A percentile compares a stretch with the other conserved stretches of the same genome.
phyloP scores from a whole-genome alignment of 495 filamentous ascomycete genomes.

The Amphirosellinia nigrospora region DNA sequence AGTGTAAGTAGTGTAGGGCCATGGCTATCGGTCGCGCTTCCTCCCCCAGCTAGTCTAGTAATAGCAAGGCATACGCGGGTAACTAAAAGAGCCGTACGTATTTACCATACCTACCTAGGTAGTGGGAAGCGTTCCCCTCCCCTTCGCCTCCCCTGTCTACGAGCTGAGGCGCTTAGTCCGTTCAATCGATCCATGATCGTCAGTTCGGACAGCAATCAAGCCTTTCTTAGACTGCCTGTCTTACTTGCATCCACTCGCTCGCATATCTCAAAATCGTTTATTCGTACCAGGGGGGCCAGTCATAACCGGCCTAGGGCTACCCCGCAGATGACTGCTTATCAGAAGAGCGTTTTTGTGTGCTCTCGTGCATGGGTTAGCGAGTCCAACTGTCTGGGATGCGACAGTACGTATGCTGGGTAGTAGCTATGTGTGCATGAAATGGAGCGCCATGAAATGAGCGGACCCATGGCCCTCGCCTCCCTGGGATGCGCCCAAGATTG shows the following conservation, averaged over 20 bases:
- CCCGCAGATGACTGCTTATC: conserved; percentile 27
- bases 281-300: conserved; percentile 6
- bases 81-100: conserved; percentile 8
- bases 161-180: conserved; percentile 13
- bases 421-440: conserved; percentile 18
- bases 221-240: conserved; percentile 18
- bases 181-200: conserved; percentile 20
- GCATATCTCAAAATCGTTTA: conserved; percentile 23
- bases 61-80: not conserved
- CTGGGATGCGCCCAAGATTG: conserved; percentile 5
- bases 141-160: conserved; percentile 4
- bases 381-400: conserved; percentile 20
- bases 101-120: conserved; percentile 11
- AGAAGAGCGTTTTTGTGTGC: conserved; percentile 1
- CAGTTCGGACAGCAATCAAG: conserved; percentile 11
- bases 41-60: not conserved
- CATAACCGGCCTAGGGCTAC: conserved; percentile 15
- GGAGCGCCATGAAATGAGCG: not conserved
- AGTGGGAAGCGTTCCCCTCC: not conserved
- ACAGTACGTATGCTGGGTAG: not conserved
- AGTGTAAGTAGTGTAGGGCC: not conserved
- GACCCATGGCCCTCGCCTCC: conserved; percentile 13
- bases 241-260: conserved; percentile 21
- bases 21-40: conserved; percentile 10
- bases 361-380: conserved; percentile 9